Base-by-base conservation (phyloP, 2,329 filamentous ascomycete genomes). In the Drechslerella dactyloides region DNA sequence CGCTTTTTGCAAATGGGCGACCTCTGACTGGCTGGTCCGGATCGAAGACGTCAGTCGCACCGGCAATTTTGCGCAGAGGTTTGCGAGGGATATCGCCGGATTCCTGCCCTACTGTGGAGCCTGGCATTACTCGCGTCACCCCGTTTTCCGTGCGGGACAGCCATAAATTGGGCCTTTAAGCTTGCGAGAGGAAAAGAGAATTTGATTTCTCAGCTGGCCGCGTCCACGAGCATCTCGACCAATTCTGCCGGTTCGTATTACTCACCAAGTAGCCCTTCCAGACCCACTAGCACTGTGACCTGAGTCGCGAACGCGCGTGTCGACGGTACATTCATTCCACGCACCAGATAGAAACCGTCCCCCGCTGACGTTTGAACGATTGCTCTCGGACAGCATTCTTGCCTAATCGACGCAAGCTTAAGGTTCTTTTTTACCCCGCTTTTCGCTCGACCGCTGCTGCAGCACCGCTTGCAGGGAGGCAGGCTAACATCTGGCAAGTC, bases 51-150 rank as follows among this genome's bases (percentile, higher is more conserved):
- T 72, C 68, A 65, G 51, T 48, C 44, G 17, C 30, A 51, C 60
- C 68, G 68, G 68, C 60, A 55, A 50, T 19, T 70, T 64, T 69
- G 57, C 65, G 65, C 66, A 70, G 40, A 70, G 54, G 66, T 72
- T 72, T 65, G 55, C 60, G 68, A 72, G 68, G 66, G 68, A 72
- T 72, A 72, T 72, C 68, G 68, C 60, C 68, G 68, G 68, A 65
- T 72, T 72, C 68, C 68, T 60, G 46, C 42, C 48, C 55, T 13
- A 8, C 7, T 64, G 60, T 72, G 68, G 68, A 61, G 68, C 55
- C 48, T 65, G 68, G n/a, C 68, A 72, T 72, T 72, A 72, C 68
- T 72, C 68, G 68, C 60, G 68, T 64, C 60, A 60, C 60, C 48
- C 33, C 40, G 27, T 23, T 19, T 33, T 40, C 23, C 53, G 33